These are phyloP conservation scores for Colletotrichum sidae DNA, from an alignment of 2,329 filamentous ascomycete species.

Conservation along the genomic window DNA sequence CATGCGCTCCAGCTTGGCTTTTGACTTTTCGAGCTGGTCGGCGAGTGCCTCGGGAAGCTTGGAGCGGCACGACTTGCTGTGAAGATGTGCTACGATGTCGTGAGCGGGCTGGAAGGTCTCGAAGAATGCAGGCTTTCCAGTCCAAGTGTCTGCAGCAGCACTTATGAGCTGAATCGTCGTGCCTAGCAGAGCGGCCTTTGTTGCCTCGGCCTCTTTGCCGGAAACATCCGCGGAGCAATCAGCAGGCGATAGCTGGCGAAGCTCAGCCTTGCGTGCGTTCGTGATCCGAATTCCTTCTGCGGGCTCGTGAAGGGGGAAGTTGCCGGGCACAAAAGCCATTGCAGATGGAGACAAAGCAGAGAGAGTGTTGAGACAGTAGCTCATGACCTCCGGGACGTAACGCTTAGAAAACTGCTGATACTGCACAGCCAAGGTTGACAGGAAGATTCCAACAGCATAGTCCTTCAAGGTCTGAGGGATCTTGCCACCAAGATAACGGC, in stretches of 20 bases:
- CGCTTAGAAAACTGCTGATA: conserved; percentile 88
- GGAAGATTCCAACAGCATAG: conserved; percentile 79
- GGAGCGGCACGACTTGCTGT: conserved; percentile 60
- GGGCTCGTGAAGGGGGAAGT: conserved; percentile 72
- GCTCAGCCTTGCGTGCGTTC: conserved; percentile 51
- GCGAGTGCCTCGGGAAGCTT: conserved; percentile 61
- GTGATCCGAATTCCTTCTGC: conserved; percentile 62
- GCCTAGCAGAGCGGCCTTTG: conserved; percentile 70
- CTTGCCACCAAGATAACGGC: conserved; percentile 84
- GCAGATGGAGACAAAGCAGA: conserved; percentile 71
- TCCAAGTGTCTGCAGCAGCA: conserved; percentile 79
- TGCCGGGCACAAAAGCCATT: conserved; percentile 58
- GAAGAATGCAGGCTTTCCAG: conserved; percentile 76
- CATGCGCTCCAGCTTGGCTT: conserved; percentile 62
- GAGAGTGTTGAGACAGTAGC: conserved; percentile 82
- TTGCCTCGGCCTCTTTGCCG: conserved; percentile 41
- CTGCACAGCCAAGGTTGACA: conserved; percentile 82
- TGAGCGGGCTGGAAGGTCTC: conserved; percentile 81
- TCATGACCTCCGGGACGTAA: conserved; percentile 89
- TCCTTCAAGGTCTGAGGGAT: conserved; percentile 74
- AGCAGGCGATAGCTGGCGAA: conserved; percentile 68
- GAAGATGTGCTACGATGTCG: conserved; percentile 70
- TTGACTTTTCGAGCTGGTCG: conserved; percentile 55
- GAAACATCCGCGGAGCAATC: conserved; percentile 60
- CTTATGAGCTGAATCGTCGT: conserved; percentile 75